Evolutionary conservation across 1,139 yeast species (phyloP).

Genomic region (Hansenula sp.): DNA sequence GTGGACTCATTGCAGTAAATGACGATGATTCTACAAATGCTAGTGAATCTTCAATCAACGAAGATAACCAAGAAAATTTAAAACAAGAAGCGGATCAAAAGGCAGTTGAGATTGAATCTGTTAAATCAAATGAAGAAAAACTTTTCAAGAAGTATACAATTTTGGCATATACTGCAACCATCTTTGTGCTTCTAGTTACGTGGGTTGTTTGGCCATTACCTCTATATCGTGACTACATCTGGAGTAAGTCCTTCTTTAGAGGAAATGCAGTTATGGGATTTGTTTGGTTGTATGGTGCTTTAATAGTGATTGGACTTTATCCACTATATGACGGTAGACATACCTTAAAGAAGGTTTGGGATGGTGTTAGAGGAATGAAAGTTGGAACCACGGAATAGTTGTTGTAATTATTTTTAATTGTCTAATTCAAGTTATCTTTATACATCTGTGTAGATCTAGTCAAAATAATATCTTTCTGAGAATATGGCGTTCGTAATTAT

Average conservation of each 20-base stretch:
- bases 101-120: background rate
- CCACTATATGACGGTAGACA: slow-evolving; percentile 36
- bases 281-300: slow-evolving; percentile 35
- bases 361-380: slow-evolving; percentile 36
- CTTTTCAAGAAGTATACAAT: slow-evolving; percentile 21
- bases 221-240: slow-evolving; percentile 38
- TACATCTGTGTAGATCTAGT: too few relatives aligned
- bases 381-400: too few relatives aligned
- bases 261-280: slow-evolving; percentile 38
- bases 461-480: too few relatives aligned
- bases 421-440: too few relatives aligned
- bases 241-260: slow-evolving; percentile 34
- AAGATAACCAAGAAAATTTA: too few relatives aligned
- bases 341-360: slow-evolving; percentile 22
- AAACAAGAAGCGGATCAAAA: background rate
- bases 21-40: slow-evolving; percentile 3
- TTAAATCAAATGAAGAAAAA: background rate
- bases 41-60: background rate
- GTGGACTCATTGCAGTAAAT: slow-evolving; percentile 9
- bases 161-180: slow-evolving; percentile 29
- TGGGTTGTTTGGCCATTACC: slow-evolving; percentile 48
- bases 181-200: slow-evolving; percentile 28
- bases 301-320: slow-evolving; percentile 32
- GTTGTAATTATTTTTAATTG: too few relatives aligned
- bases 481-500: too few relatives aligned